These are phyloP conservation scores for Ogataea paraovalis DNA, from an alignment of 805 yeast genomes.

Conservation along the genomic window DNA sequence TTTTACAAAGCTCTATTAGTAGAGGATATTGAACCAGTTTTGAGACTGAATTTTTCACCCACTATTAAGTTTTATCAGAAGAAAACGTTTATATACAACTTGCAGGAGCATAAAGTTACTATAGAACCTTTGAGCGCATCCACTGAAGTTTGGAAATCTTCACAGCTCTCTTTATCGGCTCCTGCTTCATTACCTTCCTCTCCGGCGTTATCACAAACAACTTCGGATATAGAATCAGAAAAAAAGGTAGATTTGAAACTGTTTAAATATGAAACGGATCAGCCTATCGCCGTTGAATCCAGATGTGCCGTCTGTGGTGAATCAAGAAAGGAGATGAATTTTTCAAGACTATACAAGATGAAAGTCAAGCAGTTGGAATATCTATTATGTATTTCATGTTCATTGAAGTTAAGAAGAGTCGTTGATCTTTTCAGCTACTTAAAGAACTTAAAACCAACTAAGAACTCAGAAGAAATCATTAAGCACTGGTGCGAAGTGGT, in stretches of 20 bases:
- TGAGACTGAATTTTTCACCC: conserved; percentile 60
- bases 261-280: conserved; percentile 33
- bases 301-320: conserved; percentile 89
- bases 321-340: conserved; percentile 60
- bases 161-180: conserved; percentile 15
- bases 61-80: conserved; percentile 56
- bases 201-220: conserved; percentile 12
- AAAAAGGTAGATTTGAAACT: conserved; percentile 14
- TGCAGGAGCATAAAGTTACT: conserved; percentile 75
- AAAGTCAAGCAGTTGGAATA: conserved; percentile 43
- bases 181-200: conserved; percentile 11
- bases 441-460: conserved; percentile 38
- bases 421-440: conserved; percentile 81
- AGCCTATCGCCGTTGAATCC: conserved; percentile 70
- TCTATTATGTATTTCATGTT: conserved; percentile 79
- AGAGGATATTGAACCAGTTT: conserved; percentile 78
- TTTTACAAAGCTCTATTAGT: conserved; percentile 61
- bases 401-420: conserved; percentile 70
- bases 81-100: conserved; percentile 56
- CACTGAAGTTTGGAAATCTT: conserved; percentile 64
- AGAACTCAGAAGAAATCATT: conserved; percentile 32
- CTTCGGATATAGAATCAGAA: conserved; percentile 11
- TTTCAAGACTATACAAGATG: conserved; percentile 71
- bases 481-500: conserved; percentile 63
- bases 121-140: conserved; percentile 85